Percentiles rank a stretch among this genome's conserved stretches.
Evolutionary conservation across 768 basidiomycete genomes (phyloP).

Genomic region (Pleurotus giganteus): DNA sequence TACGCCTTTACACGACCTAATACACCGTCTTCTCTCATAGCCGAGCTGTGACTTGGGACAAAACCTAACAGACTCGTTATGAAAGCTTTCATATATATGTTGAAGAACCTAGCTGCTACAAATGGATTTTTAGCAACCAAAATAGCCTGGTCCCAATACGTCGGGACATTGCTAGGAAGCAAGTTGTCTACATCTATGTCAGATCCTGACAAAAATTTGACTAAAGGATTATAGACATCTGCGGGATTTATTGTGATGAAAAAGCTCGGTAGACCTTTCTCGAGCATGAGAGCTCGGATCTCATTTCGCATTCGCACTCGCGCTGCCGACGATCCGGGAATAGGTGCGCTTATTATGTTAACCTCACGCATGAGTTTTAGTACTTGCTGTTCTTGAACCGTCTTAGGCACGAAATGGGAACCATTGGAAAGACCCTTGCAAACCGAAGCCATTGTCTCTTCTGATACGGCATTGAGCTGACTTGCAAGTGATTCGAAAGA

Average conservation of each 20-base stretch:
- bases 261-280: constrained; percentile 36
- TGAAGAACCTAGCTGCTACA: constrained; percentile 38
- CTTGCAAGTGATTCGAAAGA: constrained; percentile 24
- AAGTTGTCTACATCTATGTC: constrained; percentile 35
- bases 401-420: constrained; percentile 13
- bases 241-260: constrained; percentile 46
- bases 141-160: constrained; percentile 28
- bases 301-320: constrained; percentile 33
- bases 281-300: constrained; percentile 30
- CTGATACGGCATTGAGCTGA: constrained; percentile 21
- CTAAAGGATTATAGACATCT: constrained; percentile 39
- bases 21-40: constrained; percentile 21
- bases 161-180: constrained; percentile 21
- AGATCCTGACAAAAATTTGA: constrained; percentile 34
- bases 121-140: constrained; percentile 38
- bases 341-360: constrained; percentile 14
- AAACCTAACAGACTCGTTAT: constrained; percentile 23
- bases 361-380: constrained; percentile 21
- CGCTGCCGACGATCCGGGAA: constrained; percentile 29
- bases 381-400: constrained; percentile 27
- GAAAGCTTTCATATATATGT: constrained; percentile 37
- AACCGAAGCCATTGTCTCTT: constrained; percentile 20
- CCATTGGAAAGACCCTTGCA: constrained; percentile 20
- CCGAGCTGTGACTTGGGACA: constrained; percentile 8
- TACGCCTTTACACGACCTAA: constrained; percentile 31